Percentiles rank a stretch among this genome's conserved stretches.
Evolutionary conservation across 441 rosid genomes (phyloP).

Genomic region (Pelargonium myrrhifolium): DNA sequence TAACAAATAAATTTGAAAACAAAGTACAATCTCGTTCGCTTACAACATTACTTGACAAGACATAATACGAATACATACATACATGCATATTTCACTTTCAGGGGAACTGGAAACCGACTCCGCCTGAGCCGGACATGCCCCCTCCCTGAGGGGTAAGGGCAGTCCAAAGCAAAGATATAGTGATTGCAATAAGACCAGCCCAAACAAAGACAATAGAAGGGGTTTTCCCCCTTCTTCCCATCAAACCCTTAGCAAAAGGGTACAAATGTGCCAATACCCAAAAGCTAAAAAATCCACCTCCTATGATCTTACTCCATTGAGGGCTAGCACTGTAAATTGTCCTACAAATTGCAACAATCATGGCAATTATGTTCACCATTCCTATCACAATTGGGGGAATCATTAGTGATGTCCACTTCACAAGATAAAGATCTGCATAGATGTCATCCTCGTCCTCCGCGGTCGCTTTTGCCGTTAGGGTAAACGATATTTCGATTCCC

Average conservation of each 20-base stretch:
- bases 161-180: constrained; percentile 49
- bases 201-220: constrained; percentile 60
- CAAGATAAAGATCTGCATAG: constrained; percentile 45
- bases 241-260: constrained; percentile 62
- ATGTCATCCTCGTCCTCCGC: constrained; percentile 59
- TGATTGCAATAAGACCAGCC: constrained; percentile 51
- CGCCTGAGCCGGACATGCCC: constrained; percentile 13
- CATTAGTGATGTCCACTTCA: constrained; percentile 59
- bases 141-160: constrained; percentile 49
- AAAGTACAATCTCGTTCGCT: too few relatives aligned
- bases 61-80: neutral
- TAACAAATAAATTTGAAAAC: too few relatives aligned
- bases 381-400: constrained; percentile 54
- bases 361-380: constrained; percentile 49
- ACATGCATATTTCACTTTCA: neutral
- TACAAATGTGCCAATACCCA: constrained; percentile 65
- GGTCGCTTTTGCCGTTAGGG: constrained; percentile 51
- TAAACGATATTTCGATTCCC: constrained; percentile 61
- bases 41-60: neutral
- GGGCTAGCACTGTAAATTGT: constrained; percentile 53
- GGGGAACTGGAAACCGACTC: neutral
- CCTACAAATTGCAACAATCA: constrained; percentile 47
- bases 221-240: constrained; percentile 59
- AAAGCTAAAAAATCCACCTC: constrained; percentile 71
- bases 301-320: constrained; percentile 61